Percentiles rank a stretch among this genome's conserved stretches.
Evolutionary conservation across 345 rosid species (phyloP).

Genomic region (Dovyalis caffra): DNA sequence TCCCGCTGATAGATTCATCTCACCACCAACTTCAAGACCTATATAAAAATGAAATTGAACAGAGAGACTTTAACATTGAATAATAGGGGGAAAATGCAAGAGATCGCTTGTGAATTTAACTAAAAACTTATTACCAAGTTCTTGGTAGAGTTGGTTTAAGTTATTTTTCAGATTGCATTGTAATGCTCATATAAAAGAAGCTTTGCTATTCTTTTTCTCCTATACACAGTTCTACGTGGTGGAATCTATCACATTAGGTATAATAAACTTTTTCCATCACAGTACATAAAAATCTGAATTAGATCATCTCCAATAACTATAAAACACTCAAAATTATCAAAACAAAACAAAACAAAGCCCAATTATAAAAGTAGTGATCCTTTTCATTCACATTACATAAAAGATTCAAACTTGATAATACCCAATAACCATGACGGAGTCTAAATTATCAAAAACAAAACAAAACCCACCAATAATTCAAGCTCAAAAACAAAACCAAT

Average conservation of each 20-base stretch:
- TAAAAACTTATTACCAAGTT: not conserved
- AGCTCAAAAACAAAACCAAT: not conserved
- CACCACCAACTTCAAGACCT: conserved; percentile 94
- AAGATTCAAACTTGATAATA: not conserved
- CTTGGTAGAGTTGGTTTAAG: not conserved
- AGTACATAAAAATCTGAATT: not conserved
- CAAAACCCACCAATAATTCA: not conserved
- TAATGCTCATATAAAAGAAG: not conserved
- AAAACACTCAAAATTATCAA: not conserved
- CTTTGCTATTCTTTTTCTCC: not conserved
- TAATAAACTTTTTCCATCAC: not conserved
- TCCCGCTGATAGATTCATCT: conserved; percentile 78
- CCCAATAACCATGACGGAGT: not conserved
- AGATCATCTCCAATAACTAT: not conserved
- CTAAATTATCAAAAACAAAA: not conserved
- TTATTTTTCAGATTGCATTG: not conserved
- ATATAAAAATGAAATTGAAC: not conserved
- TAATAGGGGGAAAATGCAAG: not conserved
- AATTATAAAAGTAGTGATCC: not conserved
- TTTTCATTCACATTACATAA: not conserved
- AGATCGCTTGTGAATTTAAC: not conserved
- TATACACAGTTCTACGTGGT: not conserved
- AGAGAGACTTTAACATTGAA: not conserved
- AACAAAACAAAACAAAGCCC: not conserved
- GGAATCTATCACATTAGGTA: not conserved